These are phyloP conservation scores for Monosporozyma aerobia DNA, from an alignment of 805 yeast species.

Conservation along the genomic window DNA sequence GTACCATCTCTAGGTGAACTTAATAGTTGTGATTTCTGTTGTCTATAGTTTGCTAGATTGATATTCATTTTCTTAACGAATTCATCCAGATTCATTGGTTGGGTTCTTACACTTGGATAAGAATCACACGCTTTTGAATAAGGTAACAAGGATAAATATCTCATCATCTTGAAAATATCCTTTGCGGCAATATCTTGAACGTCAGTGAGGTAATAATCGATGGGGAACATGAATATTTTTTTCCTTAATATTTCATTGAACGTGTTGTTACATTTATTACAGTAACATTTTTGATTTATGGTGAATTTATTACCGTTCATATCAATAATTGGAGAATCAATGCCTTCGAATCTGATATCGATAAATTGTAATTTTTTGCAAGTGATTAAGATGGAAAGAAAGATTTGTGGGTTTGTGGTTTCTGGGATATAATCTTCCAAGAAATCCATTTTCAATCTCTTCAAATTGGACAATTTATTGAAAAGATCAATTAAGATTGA, in stretches of 20 bases:
- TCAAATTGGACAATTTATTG: conserved; percentile 23
- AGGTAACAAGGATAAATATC: conserved; percentile 30
- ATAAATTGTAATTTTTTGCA: conserved; percentile 31
- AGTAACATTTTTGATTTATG: conserved; percentile 26
- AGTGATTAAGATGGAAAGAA: conserved; percentile 28
- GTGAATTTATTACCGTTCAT: conserved; percentile 20
- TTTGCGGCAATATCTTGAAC: conserved; percentile 26
- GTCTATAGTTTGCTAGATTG: conserved; percentile 18
- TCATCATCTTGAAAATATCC: conserved; percentile 32
- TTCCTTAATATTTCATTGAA: conserved; percentile 26
- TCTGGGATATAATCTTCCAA: conserved; percentile 29
- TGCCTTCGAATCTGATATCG: conserved; percentile 32
- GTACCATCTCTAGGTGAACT: not conserved
- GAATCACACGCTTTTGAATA: conserved; percentile 37
- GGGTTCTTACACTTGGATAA: conserved; percentile 36
- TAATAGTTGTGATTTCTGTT: conserved; percentile 17
- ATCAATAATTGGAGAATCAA: conserved; percentile 26
- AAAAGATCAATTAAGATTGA: conserved; percentile 28
- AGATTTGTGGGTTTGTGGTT: conserved; percentile 27
- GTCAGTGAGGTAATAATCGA: conserved; percentile 22
- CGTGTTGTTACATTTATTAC: conserved; percentile 23
- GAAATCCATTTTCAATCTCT: conserved; percentile 35
- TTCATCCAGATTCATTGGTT: conserved; percentile 30
- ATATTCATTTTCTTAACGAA: conserved; percentile 24
- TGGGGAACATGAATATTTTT: conserved; percentile 29